Evolutionary conservation across 106 monocot genomes (phyloP).

Genomic region (Gastrodia elata): DNA sequence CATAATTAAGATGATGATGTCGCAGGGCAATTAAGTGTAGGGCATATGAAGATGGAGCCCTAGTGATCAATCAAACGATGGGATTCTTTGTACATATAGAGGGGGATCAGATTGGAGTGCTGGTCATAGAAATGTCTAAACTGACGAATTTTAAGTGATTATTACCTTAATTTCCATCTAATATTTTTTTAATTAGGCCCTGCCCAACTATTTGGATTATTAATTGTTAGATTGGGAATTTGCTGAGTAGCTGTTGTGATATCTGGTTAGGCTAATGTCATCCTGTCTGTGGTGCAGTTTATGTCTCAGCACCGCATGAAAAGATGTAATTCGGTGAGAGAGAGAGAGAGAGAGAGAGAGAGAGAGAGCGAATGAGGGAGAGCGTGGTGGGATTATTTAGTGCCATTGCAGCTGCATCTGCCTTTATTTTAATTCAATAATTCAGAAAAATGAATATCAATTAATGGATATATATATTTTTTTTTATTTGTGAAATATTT

Average conservation of each 20-base stretch:
- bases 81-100: slow-evolving; percentile 14
- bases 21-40: slow-evolving; percentile 26
- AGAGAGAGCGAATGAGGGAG: background rate
- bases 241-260: background rate
- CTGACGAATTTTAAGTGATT: slow-evolving; percentile 2
- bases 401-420: background rate
- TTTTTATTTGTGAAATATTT: too few species aligned
- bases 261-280: slow-evolving; percentile 6
- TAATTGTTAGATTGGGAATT: background rate
- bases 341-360: background rate
- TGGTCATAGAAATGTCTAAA: slow-evolving; percentile 1
- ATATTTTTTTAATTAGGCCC: too few species aligned
- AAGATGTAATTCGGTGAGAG: slow-evolving; percentile 6
- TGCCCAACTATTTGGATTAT: background rate
- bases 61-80: slow-evolving; percentile 3
- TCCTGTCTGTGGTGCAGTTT: slow-evolving; percentile 9
- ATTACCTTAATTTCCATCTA: slow-evolving; percentile 2
- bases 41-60: slow-evolving; percentile 40
- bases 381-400: background rate
- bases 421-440: background rate
- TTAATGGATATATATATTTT: background rate
- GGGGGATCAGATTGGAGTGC: background rate
- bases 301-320: background rate
- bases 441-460: background rate
- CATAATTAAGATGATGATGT: background rate